These are phyloP conservation scores for Microsporum ferrugineum DNA, from an alignment of 2,329 filamentous ascomycete genomes.

Conservation along the genomic window DNA sequence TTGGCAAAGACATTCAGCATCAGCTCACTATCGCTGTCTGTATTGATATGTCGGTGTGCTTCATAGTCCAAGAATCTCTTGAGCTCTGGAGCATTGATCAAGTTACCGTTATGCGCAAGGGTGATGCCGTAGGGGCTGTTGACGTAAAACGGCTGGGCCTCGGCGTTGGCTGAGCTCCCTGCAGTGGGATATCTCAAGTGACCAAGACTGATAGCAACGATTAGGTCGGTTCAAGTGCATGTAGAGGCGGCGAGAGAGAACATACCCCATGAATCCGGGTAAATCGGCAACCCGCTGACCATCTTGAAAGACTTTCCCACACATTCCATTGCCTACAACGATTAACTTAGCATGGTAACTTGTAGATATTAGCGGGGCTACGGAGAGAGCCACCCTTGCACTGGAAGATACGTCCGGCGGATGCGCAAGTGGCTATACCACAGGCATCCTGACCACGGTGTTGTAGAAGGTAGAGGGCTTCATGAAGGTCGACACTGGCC, in stretches of 20 bases:
- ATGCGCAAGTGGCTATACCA: constrained; percentile 65
- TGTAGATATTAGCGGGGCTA: neutral
- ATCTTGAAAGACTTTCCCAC: constrained; percentile 71
- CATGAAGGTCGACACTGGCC: constrained; percentile 56
- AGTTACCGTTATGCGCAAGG: constrained; percentile 76
- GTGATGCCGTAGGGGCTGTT: constrained; percentile 76
- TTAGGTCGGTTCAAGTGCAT: neutral
- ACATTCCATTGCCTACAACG: constrained; percentile 62
- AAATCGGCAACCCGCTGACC: constrained; percentile 62
- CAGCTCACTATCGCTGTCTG: constrained; percentile 76
- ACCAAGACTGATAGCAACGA: constrained; percentile 38
- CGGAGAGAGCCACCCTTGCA: constrained; percentile 47
- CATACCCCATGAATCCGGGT: constrained; percentile 67
- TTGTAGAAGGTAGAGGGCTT: constrained; percentile 60
- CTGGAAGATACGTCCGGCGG: constrained; percentile 70
- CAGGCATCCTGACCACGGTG: constrained; percentile 79
- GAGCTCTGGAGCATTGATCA: constrained; percentile 66
- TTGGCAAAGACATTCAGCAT: constrained; percentile 83
- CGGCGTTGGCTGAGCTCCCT: constrained; percentile 69
- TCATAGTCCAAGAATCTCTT: constrained; percentile 62
- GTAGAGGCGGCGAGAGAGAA: neutral
- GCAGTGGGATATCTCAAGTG: constrained; percentile 85
- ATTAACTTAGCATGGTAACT: neutral
- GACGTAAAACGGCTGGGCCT: constrained; percentile 88
- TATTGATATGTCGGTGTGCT: constrained; percentile 78